Conservation (phyloP, 2,329 filamentous ascomycete genomes). For the Penicillium psychrosexuale region DNA sequence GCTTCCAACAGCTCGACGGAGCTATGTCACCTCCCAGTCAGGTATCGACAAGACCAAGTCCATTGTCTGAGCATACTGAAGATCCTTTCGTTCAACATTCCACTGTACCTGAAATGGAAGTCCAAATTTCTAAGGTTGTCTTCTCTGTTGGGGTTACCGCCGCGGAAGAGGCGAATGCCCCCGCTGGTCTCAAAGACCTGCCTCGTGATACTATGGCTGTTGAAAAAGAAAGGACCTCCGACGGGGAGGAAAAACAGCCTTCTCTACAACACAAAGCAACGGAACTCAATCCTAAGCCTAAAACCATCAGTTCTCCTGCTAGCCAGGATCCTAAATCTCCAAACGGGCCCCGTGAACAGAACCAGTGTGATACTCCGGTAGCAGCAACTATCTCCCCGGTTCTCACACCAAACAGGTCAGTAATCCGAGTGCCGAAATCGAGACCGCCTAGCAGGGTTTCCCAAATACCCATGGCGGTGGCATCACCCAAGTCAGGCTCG, state of each 20-base stretch:
- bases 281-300: not conserved
- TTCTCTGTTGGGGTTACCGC: not conserved
- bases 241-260: not conserved
- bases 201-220: not conserved
- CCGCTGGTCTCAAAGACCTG: not conserved
- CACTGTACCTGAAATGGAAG: not conserved
- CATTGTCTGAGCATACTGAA: conserved; percentile 11
- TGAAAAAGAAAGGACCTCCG: not conserved
- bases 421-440: not conserved
- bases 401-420: not conserved
- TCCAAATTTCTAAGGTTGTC: not conserved
- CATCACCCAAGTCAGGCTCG: not conserved
- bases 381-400: not conserved
- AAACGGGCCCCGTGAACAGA: not conserved
- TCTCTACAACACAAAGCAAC: not conserved
- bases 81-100: conserved; percentile 7
- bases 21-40: not conserved
- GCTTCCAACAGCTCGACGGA: not conserved
- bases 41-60: not conserved
- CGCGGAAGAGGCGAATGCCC: not conserved
- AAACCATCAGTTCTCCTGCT: not conserved
- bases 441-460: not conserved
- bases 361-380: not conserved
- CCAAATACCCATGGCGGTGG: conserved; percentile 3
- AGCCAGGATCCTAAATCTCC: not conserved